These are phyloP conservation scores for Rhododendron williamsianum DNA, from an alignment of 148 eudicot species.

Conservation along the genomic window DNA sequence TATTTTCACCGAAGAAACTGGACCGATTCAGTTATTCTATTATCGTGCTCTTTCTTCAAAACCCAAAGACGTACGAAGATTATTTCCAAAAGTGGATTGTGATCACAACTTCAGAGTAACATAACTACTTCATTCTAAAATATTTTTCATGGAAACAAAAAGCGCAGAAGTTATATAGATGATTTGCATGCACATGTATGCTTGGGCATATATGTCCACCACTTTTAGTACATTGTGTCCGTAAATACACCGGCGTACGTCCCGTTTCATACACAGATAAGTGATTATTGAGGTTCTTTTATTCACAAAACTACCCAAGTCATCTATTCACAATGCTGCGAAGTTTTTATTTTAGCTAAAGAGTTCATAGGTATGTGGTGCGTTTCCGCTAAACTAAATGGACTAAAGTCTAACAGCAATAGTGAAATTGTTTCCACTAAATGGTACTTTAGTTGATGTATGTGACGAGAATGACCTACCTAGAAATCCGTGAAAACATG, in stretches of 20 bases:
- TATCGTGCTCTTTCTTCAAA: background rate
- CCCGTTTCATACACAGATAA: background rate
- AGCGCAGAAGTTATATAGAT: background rate
- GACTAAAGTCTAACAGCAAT: background rate
- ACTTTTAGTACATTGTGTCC: background rate
- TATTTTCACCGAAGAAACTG: background rate
- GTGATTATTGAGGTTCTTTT: background rate
- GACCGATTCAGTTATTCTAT: background rate
- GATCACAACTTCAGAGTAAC: background rate
- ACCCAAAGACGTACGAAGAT: background rate
- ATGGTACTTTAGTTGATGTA: background rate
- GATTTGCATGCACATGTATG: background rate
- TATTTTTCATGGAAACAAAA: background rate
- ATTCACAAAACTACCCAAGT: background rate
- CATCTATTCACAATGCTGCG: background rate
- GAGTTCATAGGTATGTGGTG: background rate
- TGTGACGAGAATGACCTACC: background rate
- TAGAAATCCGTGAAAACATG: background rate
- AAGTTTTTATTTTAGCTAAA: background rate
- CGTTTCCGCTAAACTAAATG: background rate
- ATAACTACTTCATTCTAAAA: background rate
- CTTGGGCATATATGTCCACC: background rate
- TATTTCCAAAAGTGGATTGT: background rate
- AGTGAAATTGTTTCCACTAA: background rate
- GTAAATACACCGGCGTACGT: background rate